A percentile compares a stretch with the other conserved stretches of the same genome.
phyloP scores from a whole-genome alignment of 2,329 filamentous ascomycete species.

The Hypomyces perniciosus region DNA sequence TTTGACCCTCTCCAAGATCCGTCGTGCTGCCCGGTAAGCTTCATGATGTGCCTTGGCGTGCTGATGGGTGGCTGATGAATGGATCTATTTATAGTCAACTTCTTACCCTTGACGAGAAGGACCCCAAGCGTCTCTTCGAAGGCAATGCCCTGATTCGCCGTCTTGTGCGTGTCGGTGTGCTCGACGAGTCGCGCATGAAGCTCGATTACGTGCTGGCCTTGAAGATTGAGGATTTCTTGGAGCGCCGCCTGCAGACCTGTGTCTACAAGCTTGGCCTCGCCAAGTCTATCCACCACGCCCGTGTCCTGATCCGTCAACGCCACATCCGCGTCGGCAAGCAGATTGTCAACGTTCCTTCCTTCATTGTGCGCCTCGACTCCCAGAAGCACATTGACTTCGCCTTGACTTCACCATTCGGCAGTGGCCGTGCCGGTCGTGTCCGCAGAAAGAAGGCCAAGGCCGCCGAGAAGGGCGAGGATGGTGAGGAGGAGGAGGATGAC shows the following conservation, averaged over 20 bases:
- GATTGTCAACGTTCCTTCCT: slow-evolving; percentile 99
- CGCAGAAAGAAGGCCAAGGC: slow-evolving; percentile 99
- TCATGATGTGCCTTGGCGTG: slow-evolving; percentile 3
- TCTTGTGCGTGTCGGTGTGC: slow-evolving; percentile 98
- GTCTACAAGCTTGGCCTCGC: slow-evolving; percentile 99
- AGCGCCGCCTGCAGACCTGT: slow-evolving; percentile 98
- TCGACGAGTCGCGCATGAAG: slow-evolving; percentile 99
- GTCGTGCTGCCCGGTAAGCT: slow-evolving; percentile 96
- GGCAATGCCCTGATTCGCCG: slow-evolving; percentile 99
- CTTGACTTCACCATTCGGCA: slow-evolving; percentile 94
- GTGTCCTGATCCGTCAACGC: slow-evolving; percentile 98
- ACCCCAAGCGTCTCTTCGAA: slow-evolving; percentile 99
- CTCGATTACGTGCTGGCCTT: slow-evolving; percentile 99
- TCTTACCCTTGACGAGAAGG: slow-evolving; percentile 99
- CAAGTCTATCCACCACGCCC: slow-evolving; percentile 99
- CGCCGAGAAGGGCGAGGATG: slow-evolving; percentile 76
- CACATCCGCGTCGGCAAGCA: slow-evolving; percentile 99
- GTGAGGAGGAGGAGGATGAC: slow-evolving; percentile 82
- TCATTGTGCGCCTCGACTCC: slow-evolving; percentile 99
- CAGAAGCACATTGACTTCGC: slow-evolving; percentile 99
- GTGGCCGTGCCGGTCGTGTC: slow-evolving; percentile 93
- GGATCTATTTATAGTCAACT: slow-evolving; percentile 66
- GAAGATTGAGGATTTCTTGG: slow-evolving; percentile 99
- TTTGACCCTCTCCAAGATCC: slow-evolving; percentile 99
- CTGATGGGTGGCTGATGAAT: not conserved